phyloP scores from a whole-genome alignment of 306 rosid genomes.

The Hippophae rhamnoides region DNA sequence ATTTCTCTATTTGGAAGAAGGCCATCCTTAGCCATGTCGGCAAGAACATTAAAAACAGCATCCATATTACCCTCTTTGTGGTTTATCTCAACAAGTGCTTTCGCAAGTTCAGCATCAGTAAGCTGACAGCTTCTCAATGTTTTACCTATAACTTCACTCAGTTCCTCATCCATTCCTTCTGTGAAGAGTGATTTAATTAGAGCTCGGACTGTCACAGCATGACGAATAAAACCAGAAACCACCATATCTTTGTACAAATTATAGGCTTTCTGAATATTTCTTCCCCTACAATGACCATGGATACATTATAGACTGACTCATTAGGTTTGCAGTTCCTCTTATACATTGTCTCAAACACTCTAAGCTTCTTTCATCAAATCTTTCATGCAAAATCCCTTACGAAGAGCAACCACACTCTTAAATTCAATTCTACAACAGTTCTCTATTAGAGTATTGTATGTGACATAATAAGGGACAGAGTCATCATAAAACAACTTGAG shows the following conservation, averaged over 20 bases:
- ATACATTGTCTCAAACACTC: slow-evolving; percentile 54
- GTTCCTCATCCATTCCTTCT: slow-evolving; percentile 53
- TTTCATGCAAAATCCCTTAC: slow-evolving; percentile 86
- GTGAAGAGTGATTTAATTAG: slow-evolving; percentile 52
- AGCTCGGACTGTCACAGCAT: slow-evolving; percentile 55
- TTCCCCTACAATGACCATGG: slow-evolving; percentile 73
- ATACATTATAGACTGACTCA: slow-evolving; percentile 60
- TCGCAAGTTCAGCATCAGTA: slow-evolving; percentile 63
- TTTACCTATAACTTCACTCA: slow-evolving; percentile 44
- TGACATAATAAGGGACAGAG: slow-evolving; percentile 51
- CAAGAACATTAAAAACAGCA: slow-evolving; percentile 49
- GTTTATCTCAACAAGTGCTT: slow-evolving; percentile 59
- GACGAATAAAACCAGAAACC: slow-evolving; percentile 57
- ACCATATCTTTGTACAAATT: slow-evolving; percentile 54
- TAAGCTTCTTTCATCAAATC: slow-evolving; percentile 79
- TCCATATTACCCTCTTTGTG: slow-evolving; percentile 86
- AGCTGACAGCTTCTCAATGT: slow-evolving; percentile 50
- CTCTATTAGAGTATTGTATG: slow-evolving; percentile 67
- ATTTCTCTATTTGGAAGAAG: slow-evolving; percentile 53
- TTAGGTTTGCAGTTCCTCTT: slow-evolving; percentile 44
- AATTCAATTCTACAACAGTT: slow-evolving; percentile 51
- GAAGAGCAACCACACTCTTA: slow-evolving; percentile 63
- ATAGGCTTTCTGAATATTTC: slow-evolving; percentile 57
- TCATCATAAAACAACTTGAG: slow-evolving; percentile 73
- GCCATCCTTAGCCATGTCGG: slow-evolving; percentile 80